These are phyloP conservation scores for Barnettozyma sucrosica DNA, from an alignment of 805 yeast genomes.

Conservation along the genomic window DNA sequence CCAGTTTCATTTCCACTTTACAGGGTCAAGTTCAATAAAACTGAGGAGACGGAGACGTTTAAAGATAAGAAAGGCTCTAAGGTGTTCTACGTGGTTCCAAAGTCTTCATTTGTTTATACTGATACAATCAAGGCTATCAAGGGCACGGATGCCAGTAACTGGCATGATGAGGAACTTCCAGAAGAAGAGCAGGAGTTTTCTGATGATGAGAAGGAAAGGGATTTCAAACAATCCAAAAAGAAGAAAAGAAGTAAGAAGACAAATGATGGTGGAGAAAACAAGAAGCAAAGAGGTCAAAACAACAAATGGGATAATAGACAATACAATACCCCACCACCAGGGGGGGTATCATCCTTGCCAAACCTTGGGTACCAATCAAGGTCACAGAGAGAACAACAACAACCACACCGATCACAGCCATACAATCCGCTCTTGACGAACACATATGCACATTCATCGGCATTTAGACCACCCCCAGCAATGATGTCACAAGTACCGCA, in stretches of 20 bases:
- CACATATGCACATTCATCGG: background rate
- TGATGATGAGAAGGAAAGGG: conserved; percentile 86
- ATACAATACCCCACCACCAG: background rate
- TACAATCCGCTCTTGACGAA: background rate
- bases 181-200: conserved; percentile 93
- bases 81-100: conserved; percentile 75
- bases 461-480: conserved; percentile 18
- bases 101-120: conserved; percentile 74
- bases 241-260: conserved; percentile 4
- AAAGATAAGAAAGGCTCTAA: conserved; percentile 44
- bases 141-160: conserved; percentile 94
- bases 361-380: conserved; percentile 18
- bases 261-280: background rate
- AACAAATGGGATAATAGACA: background rate
- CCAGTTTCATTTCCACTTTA: conserved; percentile 77
- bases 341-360: background rate
- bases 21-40: conserved; percentile 58
- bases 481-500: conserved; percentile 3
- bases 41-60: conserved; percentile 43
- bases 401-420: conserved; percentile 3
- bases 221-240: conserved; percentile 54
- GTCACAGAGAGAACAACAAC: conserved; percentile 22
- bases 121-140: conserved; percentile 60
- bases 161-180: conserved; percentile 90
- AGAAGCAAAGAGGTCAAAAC: background rate